Base-by-base conservation (phyloP, 2,329 filamentous ascomycete species). In the Sclerotinia sclerotiorum region DNA sequence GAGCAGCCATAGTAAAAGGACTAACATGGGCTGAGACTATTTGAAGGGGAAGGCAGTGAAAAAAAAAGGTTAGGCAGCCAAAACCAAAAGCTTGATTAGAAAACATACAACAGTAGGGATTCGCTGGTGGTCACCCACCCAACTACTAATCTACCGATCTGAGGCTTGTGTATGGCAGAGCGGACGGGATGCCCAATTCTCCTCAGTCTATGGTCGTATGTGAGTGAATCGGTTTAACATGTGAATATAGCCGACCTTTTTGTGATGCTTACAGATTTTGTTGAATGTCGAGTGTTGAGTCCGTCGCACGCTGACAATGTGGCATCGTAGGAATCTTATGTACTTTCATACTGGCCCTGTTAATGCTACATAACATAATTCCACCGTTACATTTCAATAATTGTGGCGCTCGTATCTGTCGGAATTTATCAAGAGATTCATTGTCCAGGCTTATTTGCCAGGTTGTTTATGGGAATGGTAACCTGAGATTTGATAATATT, bases 161-260 rank as follows among this genome's bases (percentile, higher is more conserved):
- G 32, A 57, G 13, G 55, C 55, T 57, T 57, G 6, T 57, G 55
- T 42, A 57, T 57, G 55, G 55, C 55, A 57, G 55, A 57, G 55
- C 55, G 55, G 55, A 57, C 55, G 55, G 55, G 55, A 57, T 57
- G 55, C 55, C 55, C 55, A 57, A 10, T 57, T 42, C 21, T 57
- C 55, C 6, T 57, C 32, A 57, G 55, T 57, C 55, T 57, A 42
- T 57, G 32, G 32, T 57, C 55, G 32, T 57, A 57, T 57, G 32
- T 56, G n/a, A 0, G 0, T 24, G 21, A 8, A 4, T 0, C 0
- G 0, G 0, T 0, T 1, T 3, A 19, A 42, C n/a, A n/a, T 17
- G 5, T 19, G 7, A 0, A 2, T 42, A 17, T 58, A 58, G 27
- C 0, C 35, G 2, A 5, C 1, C 1, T 11, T 6, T 11, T 0